phyloP scores from a whole-genome alignment of 2,329 filamentous ascomycete species.

The Pseudodiploospora longispora region DNA sequence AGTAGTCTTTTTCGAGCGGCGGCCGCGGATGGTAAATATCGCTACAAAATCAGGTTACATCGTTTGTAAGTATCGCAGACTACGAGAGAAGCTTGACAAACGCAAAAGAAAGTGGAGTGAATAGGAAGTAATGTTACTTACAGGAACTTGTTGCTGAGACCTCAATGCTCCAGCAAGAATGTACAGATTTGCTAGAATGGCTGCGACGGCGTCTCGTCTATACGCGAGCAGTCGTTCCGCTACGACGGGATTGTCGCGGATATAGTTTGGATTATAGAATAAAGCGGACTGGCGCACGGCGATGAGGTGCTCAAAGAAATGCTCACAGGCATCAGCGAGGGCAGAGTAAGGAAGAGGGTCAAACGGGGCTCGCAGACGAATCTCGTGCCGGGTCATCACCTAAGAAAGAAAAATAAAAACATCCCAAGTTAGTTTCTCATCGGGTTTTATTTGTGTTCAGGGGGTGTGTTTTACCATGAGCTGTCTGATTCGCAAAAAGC shows the following conservation, averaged over 20 bases:
- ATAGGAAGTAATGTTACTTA: conserved; percentile 17
- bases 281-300: conserved; percentile 49
- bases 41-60: conserved; percentile 17
- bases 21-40: conserved; percentile 49
- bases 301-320: conserved; percentile 52
- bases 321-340: conserved; percentile 47
- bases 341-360: conserved; percentile 48
- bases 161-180: conserved; percentile 48
- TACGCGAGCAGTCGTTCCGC: conserved; percentile 40
- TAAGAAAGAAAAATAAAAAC: conserved; percentile 8
- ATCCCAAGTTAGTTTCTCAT: not conserved
- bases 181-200: conserved; percentile 50
- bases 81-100: not conserved
- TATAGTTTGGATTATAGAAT: conserved; percentile 47
- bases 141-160: conserved; percentile 40
- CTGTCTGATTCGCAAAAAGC: conserved; percentile 50
- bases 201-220: conserved; percentile 48
- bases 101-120: not conserved
- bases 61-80: no score
- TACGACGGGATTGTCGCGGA: conserved; percentile 41
- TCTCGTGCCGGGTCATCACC: conserved; percentile 49
- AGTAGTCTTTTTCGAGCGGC: conserved; percentile 44
- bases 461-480: conserved; percentile 32
- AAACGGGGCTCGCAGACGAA: conserved; percentile 49
- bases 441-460: not conserved